Evolutionary conservation across 179 eudicot species (phyloP), one percentile per base, ranked within the genome.

Genomic region (Spinacia oleracea): DNA sequence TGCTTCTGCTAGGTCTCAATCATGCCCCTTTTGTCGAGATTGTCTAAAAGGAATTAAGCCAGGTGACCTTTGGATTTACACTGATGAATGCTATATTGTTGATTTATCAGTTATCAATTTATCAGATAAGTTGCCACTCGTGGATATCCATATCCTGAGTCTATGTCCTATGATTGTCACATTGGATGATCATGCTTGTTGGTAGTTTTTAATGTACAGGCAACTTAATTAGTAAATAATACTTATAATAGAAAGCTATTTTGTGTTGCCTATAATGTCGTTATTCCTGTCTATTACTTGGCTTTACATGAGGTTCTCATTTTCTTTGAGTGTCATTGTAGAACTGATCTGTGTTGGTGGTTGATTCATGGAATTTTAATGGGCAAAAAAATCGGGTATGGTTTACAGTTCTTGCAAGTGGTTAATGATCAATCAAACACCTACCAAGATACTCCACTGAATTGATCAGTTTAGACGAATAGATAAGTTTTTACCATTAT

Each of bases 11-110:
- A 77, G 85, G 51, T 75, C 85, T 21, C 32, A 82, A 27, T 82
- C 79, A 32, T 82, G 85, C 66, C 82, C 85, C 18, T 79, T 82
- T 56, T 82, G 85, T 53, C 85, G 85, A 65, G 82, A 82, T 45
- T 45, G 73, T 79, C 63, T 82, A 23, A 65, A 58, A 40, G 67
- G 60, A 63, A 69, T 82, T 25, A 75, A 82, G 59, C 45, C 82
- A 70, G 85, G 74, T 79, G 85, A 82, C 51, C 82, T 82, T 43
- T 79, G 82, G 82, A 71, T 82, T 75, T 79, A 75, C 55, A 79
- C 68, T 58, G 82, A 75, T 70, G 80, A 82, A 32, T 46, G 15
- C 45, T 82, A 82, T 51, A 75, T 79, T n/a, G 80, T 70, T 53
- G 82, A 82, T 75, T 63, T 75, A 75, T 75, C 85, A 31, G 79